Conservation (phyloP, 257 asterid species). For the Cinchona pubescens region DNA sequence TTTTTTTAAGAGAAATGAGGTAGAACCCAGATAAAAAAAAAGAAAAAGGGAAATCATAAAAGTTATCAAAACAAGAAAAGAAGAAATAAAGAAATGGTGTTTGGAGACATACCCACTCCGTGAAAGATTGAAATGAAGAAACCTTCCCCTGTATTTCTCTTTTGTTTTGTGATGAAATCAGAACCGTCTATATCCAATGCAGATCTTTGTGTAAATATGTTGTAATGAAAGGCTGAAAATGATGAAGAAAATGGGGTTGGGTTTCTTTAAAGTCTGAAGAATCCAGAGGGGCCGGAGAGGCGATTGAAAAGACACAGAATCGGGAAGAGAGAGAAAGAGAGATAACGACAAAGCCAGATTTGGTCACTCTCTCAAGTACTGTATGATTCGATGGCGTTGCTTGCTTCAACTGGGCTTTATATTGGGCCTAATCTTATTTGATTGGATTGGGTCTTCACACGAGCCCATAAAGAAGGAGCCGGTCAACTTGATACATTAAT, state of each 20-base stretch:
- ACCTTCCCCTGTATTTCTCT: conserved; percentile 27
- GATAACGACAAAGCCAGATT: conserved; percentile 5
- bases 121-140: conserved; percentile 23
- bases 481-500: too few species aligned
- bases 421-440: conserved; percentile 12
- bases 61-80: not conserved
- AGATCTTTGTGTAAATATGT: conserved; percentile 28
- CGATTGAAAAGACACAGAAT: not conserved
- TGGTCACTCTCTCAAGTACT: not conserved
- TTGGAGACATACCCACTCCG: conserved; percentile 42
- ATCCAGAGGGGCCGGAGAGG: conserved; percentile 16
- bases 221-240: conserved; percentile 1
- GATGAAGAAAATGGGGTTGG: conserved; percentile 18
- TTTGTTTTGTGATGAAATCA: conserved; percentile 32
- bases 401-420: not conserved
- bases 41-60: not conserved
- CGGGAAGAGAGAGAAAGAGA: not conserved
- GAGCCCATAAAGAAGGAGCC: too few species aligned
- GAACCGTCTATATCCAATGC: conserved; percentile 32
- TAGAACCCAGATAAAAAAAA: not conserved
- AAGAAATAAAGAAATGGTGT: not conserved
- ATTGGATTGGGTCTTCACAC: too few species aligned
- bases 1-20: conserved; percentile 3
- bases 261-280: conserved; percentile 34
- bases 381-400: not conserved